Evolutionary conservation across 1,284 basidiomycete species (phyloP).

Genomic region (Marasmius oreades): DNA sequence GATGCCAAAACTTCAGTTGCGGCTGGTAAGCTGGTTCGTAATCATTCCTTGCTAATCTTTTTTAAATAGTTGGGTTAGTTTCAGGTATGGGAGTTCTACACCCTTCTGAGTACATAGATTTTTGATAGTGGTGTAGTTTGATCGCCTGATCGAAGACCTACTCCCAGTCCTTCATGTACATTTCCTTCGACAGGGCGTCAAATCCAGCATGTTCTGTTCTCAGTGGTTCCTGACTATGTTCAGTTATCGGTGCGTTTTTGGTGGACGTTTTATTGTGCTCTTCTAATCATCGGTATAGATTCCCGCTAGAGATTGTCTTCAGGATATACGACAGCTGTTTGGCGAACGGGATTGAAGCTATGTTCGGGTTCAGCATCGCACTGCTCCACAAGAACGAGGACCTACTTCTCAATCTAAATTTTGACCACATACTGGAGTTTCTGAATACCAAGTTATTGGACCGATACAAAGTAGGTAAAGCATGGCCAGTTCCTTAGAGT

Average conservation of each 20-base stretch:
- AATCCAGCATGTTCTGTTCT: conserved; percentile 95
- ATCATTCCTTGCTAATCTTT: not conserved
- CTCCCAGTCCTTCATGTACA: conserved; percentile 90
- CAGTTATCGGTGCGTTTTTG: conserved; percentile 71
- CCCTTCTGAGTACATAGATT: not conserved
- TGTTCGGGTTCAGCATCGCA: conserved; percentile 92
- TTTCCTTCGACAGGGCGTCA: conserved; percentile 89
- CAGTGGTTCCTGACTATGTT: conserved; percentile 99
- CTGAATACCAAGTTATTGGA: conserved; percentile 84
- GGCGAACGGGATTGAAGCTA: conserved; percentile 94
- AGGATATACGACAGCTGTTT: conserved; percentile 94
- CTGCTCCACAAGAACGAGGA: conserved; percentile 90
- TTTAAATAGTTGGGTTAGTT: conserved; percentile 24
- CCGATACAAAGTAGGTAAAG: conserved; percentile 56
- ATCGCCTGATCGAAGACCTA: conserved; percentile 89
- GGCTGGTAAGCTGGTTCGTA: conserved; percentile 55
- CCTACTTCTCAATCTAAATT: conserved; percentile 72
- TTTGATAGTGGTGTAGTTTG: conserved; percentile 55
- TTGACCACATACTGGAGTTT: conserved; percentile 84
- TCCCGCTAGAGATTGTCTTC: conserved; percentile 92
- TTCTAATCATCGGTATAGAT: conserved; percentile 47
- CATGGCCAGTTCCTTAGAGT: not conserved
- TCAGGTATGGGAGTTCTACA: conserved; percentile 33
- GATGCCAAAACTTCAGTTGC: conserved; percentile 95
- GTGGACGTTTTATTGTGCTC: not conserved